Percentiles rank a stretch among this genome's conserved stretches.
phyloP scores from a whole-genome alignment of 2,329 filamentous ascomycete genomes.

The Colletotrichum sp. region DNA sequence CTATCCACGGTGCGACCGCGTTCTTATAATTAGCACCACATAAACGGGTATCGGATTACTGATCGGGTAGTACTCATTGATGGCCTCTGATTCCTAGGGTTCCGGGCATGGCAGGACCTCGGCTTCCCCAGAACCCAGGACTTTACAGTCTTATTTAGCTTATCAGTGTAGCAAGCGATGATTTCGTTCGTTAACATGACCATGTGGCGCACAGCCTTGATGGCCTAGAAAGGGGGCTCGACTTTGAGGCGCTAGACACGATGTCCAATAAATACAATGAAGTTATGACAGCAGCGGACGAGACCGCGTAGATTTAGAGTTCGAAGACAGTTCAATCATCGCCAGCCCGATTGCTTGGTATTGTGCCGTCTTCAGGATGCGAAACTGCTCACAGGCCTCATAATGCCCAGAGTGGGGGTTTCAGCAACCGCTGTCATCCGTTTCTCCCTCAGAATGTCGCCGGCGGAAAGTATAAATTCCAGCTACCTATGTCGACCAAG shows the following conservation, averaged over 20 bases:
- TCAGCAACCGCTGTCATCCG: background rate
- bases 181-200: background rate
- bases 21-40: background rate
- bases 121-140: background rate
- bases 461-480: background rate
- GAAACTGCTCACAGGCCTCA: background rate
- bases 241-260: background rate
- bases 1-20: fast-evolving
- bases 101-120: background rate
- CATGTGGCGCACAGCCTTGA: background rate
- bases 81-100: background rate
- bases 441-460: background rate
- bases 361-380: background rate
- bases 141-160: background rate
- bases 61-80: background rate
- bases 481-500: background rate
- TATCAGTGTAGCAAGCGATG: background rate
- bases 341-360: background rate
- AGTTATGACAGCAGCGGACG: background rate
- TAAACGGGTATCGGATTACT: background rate
- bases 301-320: background rate
- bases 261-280: background rate
- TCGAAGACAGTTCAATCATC: background rate
- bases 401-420: background rate
- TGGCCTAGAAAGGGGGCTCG: background rate